Base-by-base conservation (phyloP, 768 basidiomycete species). In the Lentinula aciculospora region DNA sequence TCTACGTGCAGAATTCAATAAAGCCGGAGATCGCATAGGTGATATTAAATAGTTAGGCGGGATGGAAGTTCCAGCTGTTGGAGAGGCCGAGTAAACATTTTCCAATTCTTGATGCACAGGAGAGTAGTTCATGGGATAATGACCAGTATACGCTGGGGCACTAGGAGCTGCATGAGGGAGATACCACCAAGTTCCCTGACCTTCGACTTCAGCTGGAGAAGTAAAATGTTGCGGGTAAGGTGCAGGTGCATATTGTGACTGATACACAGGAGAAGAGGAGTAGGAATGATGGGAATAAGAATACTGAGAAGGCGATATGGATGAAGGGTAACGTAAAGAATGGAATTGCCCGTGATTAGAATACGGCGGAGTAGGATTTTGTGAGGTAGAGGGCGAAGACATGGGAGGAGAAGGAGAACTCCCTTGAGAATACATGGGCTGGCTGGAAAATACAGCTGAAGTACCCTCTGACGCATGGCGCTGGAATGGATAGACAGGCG, bases 141-240 rank as follows among this genome's bases (percentile, higher is more conserved):
- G 71, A 1, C 63, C 63, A 25, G 69, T 72, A 60, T 74, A 76
- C 19, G 70, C 61, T 12, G 62, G 62, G n/a, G 55, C 62, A 3
- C 63, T 59, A 2, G 59, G 58, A 1, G 69, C 25, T 53, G 67
- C 60, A 54, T 70, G 69, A 37, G 74, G 74, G 21, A 80, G 63
- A 60, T 82, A 83, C 75, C 78, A 85, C 81, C 81, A 83, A 1
- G 72, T 67, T n/a, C 75, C 76, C 59, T 73, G 78, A n/a, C 67
- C 68, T 4, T 79, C 80, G n/a, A 68, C 64, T 4, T 73, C 72
- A 2, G 55, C 59, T 15, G 70, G 59, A 17, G 66, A 63, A 9
- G 63, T 50, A 62, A 63, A 75, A 48, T 69, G 71, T 37, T 72
- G 76, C n/a, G 68, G 28, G 60, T 74, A 78, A 12, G 71, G 70